These are phyloP conservation scores for Triangularia verruculosa DNA, from an alignment of 2,329 filamentous ascomycete genomes.

Conservation along the genomic window DNA sequence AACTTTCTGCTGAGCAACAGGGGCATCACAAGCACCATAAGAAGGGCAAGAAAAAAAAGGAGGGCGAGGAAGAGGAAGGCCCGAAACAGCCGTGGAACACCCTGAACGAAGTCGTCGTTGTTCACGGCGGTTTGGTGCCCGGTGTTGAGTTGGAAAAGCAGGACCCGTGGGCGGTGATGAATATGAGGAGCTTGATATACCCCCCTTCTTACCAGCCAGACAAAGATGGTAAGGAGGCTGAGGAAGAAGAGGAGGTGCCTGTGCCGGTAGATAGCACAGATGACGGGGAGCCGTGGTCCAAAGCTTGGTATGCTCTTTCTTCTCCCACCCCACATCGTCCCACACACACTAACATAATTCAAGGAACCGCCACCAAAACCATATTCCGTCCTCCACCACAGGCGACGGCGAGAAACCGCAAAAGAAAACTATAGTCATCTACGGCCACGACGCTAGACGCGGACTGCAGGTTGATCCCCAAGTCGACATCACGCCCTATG, in stretches of 20 bases:
- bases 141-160: slow-evolving; percentile 66
- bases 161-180: slow-evolving; percentile 82
- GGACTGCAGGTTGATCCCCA: slow-evolving; percentile 49
- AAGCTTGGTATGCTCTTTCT: slow-evolving; percentile 47
- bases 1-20: background rate
- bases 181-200: slow-evolving; percentile 76
- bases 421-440: slow-evolving; percentile 64
- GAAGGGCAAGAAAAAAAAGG: background rate
- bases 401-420: background rate
- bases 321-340: background rate
- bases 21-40: background rate
- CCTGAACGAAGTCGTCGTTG: slow-evolving; percentile 61
- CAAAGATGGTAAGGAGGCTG: slow-evolving; percentile 15
- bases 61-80: background rate
- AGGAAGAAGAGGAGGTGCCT: slow-evolving; percentile 25
- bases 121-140: slow-evolving; percentile 83
- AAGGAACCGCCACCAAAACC: slow-evolving; percentile 48
- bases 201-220: slow-evolving; percentile 32
- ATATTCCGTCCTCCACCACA: slow-evolving; percentile 1
- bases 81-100: slow-evolving; percentile 27
- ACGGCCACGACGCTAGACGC: slow-evolving; percentile 78
- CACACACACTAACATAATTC: background rate
- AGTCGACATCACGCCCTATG: slow-evolving; percentile 35
- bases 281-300: slow-evolving; percentile 64
- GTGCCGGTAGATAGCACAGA: slow-evolving; percentile 42